Base-by-base conservation (phyloP, 1,284 basidiomycete species). In the Rhizopogon parksii region DNA sequence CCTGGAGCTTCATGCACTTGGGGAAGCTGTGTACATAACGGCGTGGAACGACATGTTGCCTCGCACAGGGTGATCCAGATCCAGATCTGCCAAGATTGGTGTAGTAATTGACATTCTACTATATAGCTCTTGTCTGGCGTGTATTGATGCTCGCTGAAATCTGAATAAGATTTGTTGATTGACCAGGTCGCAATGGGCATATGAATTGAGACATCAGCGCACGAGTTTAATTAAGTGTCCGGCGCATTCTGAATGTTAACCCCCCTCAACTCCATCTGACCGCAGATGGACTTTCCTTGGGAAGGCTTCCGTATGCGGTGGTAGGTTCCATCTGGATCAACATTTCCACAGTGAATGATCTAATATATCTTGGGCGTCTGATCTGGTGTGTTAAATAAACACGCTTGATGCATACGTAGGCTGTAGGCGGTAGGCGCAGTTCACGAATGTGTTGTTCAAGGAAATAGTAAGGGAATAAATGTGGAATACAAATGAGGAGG, bases 231-330 rank as follows among this genome's bases (percentile, higher is more conserved):
- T 45, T 30, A 19, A 43, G 27, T 43, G 17, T 32, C 30, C 27
- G 14, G 17, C 27, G 27, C 40, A 30, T 12, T 45, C 30, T 45
- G 17, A 30, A 45, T 19, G 30, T 45, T 45, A 19, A 15, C 7
- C 42, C 42, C 30, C 42, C 30, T 43, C 42, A 43, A 17, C 42
- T 32, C 42, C 42, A 43, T 45, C 42, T 30, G 40, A 15, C 25
- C 25, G 30, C 11, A 45, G 25, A 17, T 43, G 40, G 17, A 12
- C 25, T 17, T 24, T 8, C 24, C 46, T 24, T 40, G 46, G 46
- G 42, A 49, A 48, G 47, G 27, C 47, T 32, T 48, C 47, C 42
- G 17, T 49, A 47, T 49, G 21, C 47, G 45, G 47, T 47, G 27
- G n/a, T 32, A 32, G n/a, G 17, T 45, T 34, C 9, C 42, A 45